These are phyloP conservation scores for Cyberlindnera meyerae DNA, from an alignment of 805 yeast genomes.

Conservation along the genomic window DNA sequence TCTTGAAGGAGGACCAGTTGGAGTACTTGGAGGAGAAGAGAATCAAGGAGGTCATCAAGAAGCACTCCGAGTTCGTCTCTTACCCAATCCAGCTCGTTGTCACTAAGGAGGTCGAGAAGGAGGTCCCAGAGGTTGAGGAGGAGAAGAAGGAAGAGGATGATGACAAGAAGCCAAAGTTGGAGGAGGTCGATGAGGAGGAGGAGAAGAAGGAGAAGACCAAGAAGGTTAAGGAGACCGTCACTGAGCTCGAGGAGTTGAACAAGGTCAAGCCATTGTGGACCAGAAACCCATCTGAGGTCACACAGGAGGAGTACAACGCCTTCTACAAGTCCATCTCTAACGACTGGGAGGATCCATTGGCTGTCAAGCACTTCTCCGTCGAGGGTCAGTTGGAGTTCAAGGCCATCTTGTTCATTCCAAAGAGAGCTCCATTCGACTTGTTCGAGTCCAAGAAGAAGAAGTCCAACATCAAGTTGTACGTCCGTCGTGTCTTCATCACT, in stretches of 20 bases:
- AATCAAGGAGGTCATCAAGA: constrained; percentile 98
- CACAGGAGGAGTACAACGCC: constrained; percentile 97
- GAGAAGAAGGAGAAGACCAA: constrained; percentile 67
- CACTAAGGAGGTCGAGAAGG: constrained; percentile 98
- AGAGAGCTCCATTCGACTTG: constrained; percentile 98
- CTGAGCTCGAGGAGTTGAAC: constrained; percentile 97
- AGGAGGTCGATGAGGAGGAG: constrained; percentile 68
- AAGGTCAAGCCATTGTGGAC: constrained; percentile 99
- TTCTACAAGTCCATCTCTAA: constrained; percentile 99
- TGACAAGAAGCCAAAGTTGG: constrained; percentile 67
- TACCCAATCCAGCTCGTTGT: constrained; percentile 98
- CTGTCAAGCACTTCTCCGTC: constrained; percentile 98
- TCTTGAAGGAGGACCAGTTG: constrained; percentile 97
- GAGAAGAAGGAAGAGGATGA: constrained; percentile 50
- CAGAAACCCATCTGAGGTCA: constrained; percentile 94
- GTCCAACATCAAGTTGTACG: constrained; percentile 97
- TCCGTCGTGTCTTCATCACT: constrained; percentile 98
- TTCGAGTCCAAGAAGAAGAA: constrained; percentile 99
- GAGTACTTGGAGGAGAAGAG: constrained; percentile 99
- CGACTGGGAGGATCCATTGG: constrained; percentile 99
- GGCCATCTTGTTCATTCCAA: constrained; percentile 96
- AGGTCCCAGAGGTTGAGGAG: constrained; percentile 79
- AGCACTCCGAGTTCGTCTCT: constrained; percentile 98
- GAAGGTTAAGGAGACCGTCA: constrained; percentile 82
- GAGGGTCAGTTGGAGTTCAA: constrained; percentile 99